Conservation (phyloP, 352 stramenopile genomes). For the Phytopythium vexans region DNA sequence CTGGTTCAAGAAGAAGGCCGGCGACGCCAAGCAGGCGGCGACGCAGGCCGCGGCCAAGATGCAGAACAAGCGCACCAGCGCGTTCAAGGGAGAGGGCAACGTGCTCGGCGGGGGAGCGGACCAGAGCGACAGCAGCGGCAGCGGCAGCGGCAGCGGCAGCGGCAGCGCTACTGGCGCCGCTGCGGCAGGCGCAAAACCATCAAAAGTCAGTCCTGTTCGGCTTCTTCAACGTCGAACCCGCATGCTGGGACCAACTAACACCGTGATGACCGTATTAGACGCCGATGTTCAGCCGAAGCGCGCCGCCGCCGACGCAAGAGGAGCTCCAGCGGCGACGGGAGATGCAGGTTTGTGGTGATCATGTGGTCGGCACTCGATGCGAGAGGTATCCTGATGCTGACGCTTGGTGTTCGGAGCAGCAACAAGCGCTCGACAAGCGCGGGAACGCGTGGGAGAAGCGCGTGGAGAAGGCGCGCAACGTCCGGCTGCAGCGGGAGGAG, state of each 20-base stretch:
- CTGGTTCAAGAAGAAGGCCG: conserved; percentile 85
- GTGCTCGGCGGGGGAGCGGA: conserved; percentile 37
- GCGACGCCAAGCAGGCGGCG: conserved; percentile 70
- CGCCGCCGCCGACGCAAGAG: conserved; percentile 46
- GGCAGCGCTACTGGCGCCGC: conserved; percentile 11
- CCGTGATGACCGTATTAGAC: too few species aligned
- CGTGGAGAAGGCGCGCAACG: conserved; percentile 49
- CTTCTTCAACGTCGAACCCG: background rate
- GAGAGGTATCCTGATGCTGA: too few species aligned
- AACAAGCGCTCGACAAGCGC: conserved; percentile 54
- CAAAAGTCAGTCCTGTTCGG: too few species aligned
- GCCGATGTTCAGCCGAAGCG: conserved; percentile 34
- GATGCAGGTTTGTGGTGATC: conserved; percentile 43
- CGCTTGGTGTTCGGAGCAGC: conserved; percentile 21
- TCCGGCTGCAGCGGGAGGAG: conserved; percentile 45
- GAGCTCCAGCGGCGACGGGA: conserved; percentile 55
- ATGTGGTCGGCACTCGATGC: too few species aligned
- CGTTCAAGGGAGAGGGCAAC: conserved; percentile 66
- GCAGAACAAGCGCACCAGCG: conserved; percentile 59
- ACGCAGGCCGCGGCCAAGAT: conserved; percentile 66
- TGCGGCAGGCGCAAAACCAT: conserved; percentile 18
- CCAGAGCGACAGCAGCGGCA: background rate
- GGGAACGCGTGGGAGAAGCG: conserved; percentile 71
- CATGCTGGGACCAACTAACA: too few species aligned
- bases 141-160: conserved; percentile 8